Evolutionary conservation across 179 eudicot species (phyloP).

Genomic region (Silene coronaria): DNA sequence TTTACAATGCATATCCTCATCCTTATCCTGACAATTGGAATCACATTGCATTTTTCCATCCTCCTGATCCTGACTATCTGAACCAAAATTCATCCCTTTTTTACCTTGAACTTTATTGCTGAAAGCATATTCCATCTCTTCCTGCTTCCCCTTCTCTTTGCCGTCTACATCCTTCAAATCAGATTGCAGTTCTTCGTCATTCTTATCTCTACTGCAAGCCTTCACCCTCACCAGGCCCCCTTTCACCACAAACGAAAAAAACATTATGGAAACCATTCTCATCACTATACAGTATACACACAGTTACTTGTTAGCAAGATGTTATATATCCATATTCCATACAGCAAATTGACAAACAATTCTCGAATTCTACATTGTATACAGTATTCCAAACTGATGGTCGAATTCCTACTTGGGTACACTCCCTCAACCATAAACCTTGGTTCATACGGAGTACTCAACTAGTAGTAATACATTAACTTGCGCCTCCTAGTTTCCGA

Average conservation of each 20-base stretch:
- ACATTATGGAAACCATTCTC: not conserved
- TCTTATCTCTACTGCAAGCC: not conserved
- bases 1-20: not conserved
- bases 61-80: not conserved
- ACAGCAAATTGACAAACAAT: not conserved
- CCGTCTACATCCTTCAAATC: not conserved
- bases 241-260: not conserved
- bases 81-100: not conserved
- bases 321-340: too few species aligned
- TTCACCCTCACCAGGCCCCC: not conserved
- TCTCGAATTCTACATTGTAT: not conserved
- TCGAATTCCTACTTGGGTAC: too few species aligned
- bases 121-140: not conserved
- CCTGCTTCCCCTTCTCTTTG: not conserved
- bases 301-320: too few species aligned
- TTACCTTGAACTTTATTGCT: not conserved
- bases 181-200: not conserved
- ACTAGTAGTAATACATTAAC: not conserved
- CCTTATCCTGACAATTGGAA: not conserved
- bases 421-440: not conserved
- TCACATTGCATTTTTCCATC: not conserved
- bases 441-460: too few species aligned
- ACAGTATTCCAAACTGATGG: not conserved
- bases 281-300: too few species aligned
- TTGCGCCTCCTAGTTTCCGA: not conserved